Evolutionary conservation across 2,329 filamentous ascomycete species (phyloP).

Genomic region (Huntiella moniliformis): DNA sequence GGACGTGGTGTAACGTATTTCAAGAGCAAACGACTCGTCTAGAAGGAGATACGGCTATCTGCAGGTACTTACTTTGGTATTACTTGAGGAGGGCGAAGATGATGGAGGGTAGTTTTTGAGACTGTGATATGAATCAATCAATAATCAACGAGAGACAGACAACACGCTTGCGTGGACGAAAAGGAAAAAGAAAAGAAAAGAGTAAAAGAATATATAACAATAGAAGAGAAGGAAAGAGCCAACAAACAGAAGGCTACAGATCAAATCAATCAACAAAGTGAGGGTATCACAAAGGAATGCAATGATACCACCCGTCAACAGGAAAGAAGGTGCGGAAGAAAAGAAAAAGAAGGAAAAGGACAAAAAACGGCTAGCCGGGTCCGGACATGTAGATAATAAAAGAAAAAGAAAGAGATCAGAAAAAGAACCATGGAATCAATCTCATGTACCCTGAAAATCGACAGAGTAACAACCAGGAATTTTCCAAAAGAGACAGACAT

Average conservation of each 20-base stretch:
- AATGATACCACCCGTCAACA: too few species aligned
- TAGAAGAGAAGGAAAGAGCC: background rate
- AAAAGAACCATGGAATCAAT: background rate
- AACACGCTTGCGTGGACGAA: too few species aligned
- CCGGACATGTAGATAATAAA: background rate
- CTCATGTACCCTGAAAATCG: background rate
- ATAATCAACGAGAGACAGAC: conserved; percentile 5
- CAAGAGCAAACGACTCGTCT: background rate
- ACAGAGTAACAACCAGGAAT: too few species aligned
- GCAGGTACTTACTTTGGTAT: too few species aligned
- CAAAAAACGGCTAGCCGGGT: background rate
- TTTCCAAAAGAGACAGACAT: too few species aligned
- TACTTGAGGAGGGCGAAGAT: background rate
- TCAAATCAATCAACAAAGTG: background rate
- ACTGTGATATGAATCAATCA: background rate
- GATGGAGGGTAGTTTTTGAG: background rate
- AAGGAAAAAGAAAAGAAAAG: background rate
- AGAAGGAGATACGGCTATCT: background rate
- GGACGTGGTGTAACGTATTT: background rate
- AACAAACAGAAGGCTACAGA: background rate
- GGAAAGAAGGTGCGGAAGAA: background rate
- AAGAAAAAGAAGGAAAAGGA: background rate
- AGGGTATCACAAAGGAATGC: background rate
- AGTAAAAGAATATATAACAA: background rate
- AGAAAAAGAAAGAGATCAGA: background rate